A percentile compares a stretch with the other conserved stretches of the same genome.
phyloP scores from a whole-genome alignment of 306 rosid genomes.

The Lathyrus tuberosus region DNA sequence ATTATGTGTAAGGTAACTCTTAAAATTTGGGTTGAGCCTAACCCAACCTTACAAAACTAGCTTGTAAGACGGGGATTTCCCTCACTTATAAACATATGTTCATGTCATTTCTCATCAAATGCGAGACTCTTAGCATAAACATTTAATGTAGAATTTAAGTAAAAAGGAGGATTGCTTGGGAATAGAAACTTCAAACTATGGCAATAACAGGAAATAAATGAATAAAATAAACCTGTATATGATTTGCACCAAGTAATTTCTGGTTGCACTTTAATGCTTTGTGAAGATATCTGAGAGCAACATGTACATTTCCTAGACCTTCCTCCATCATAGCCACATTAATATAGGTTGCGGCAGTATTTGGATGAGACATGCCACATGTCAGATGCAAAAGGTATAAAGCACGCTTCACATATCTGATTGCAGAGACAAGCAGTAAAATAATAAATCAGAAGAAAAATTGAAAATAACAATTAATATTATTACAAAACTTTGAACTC shows the following conservation, averaged over 20 bases:
- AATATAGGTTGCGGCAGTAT: slow-evolving; percentile 98
- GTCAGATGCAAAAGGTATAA: slow-evolving; percentile 96
- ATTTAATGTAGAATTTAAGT: slow-evolving; percentile 15
- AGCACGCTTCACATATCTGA: slow-evolving; percentile 97
- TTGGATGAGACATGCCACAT: slow-evolving; percentile 98
- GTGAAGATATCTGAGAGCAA: slow-evolving; percentile 98
- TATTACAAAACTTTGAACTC: not conserved
- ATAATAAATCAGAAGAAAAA: slow-evolving; percentile 32
- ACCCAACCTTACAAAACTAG: too few relatives aligned
- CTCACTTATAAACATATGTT: too few relatives aligned
- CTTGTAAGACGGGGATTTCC: too few relatives aligned
- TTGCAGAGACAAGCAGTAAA: slow-evolving; percentile 29
- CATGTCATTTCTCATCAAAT: too few relatives aligned
- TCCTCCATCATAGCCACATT: slow-evolving; percentile 99
- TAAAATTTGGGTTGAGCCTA: too few relatives aligned
- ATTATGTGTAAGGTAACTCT: not conserved
- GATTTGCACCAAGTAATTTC: slow-evolving; percentile 90
- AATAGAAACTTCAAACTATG: slow-evolving; percentile 18
- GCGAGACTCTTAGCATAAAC: not conserved
- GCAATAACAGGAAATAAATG: slow-evolving; percentile 35
- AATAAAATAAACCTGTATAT: slow-evolving; percentile 77
- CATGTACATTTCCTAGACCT: slow-evolving; percentile 94
- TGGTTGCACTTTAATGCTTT: slow-evolving; percentile 98
- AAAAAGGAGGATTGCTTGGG: slow-evolving; percentile 6
- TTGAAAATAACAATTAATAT: slow-evolving; percentile 14